Base-by-base conservation (phyloP, 495 filamentous ascomycete genomes). In the Neurospora intermedia region DNA sequence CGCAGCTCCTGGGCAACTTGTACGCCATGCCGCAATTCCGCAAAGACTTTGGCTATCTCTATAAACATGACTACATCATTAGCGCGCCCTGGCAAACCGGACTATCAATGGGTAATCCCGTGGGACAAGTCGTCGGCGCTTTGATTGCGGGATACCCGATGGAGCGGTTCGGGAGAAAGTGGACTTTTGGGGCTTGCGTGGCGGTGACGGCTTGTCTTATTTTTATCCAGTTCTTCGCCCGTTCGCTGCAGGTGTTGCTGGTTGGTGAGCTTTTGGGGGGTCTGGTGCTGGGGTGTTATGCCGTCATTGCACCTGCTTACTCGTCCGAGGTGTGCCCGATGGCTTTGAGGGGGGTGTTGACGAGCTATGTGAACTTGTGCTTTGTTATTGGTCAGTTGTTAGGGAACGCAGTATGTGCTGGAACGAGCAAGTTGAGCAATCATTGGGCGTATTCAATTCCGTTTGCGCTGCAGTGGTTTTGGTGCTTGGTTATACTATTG, bases 381-480 rank as follows among this genome's bases (percentile, higher is more conserved):
- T 92, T 89, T 84, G 88, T 89, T 46, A 90, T 91, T 8, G 90
- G 89, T 4, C 88, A 90, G 70, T 81, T 91, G 6, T 81, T 91
- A 15, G 85, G 84, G 0, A 85, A 87, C 13, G 85, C 85, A 6
- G 84, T 89, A 4, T 81, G 89, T 9, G 82, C 85, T 11, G 87
- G 86, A 38, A 84, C 83, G 20, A 82, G 75, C 76, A 80, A 80
- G 70, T 77, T 78, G 8, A 72, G 73, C 8, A 81, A 78, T 42
- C 79, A 87, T 66, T 86, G 85, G 85, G 83, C 82, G 0, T 91
- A 89, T 71, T 84, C 85, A 13, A 88, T 88, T 70, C 86, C 87
- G 2, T 91, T 89, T 71, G 88, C 85, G 8, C 69, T 89, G 71
- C 89, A 91, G 77, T 91, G 90, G 90, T 84, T 91, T 69, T 91